Evolutionary conservation across 768 basidiomycete genomes (phyloP).

Genomic region (Mycena galericulata): DNA sequence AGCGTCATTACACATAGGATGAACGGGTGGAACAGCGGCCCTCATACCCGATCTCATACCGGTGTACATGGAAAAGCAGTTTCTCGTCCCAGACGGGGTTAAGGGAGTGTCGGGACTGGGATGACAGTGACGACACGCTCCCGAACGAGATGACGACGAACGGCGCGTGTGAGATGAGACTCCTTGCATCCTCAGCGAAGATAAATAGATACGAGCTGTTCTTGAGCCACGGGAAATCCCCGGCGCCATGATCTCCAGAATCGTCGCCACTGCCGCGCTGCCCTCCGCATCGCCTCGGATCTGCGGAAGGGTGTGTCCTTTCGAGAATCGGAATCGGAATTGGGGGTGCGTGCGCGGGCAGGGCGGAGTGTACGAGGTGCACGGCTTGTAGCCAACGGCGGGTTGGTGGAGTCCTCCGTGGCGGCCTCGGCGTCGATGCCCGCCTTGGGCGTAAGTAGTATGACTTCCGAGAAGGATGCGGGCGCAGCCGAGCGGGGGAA

Average conservation of each 20-base stretch:
- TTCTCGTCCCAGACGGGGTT: constrained; percentile 97
- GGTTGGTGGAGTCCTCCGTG: neutral
- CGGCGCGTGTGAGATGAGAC: too few relatives aligned
- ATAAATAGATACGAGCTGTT: constrained; percentile 76
- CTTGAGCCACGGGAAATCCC: constrained; percentile 85
- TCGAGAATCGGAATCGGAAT: too few relatives aligned
- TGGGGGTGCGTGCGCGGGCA: too few relatives aligned
- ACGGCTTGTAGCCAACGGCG: neutral
- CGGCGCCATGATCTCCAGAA: constrained; percentile 91
- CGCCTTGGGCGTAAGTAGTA: neutral
- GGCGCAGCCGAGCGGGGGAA: constrained; percentile 54
- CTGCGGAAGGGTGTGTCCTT: too few relatives aligned
- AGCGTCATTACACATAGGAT: neutral
- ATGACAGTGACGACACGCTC: constrained; percentile 94
- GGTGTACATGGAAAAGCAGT: constrained; percentile 92
- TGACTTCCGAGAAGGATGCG: neutral
- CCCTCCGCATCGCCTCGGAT: constrained; percentile 25
- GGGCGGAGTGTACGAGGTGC: too few relatives aligned
- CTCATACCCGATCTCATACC: constrained; percentile 78
- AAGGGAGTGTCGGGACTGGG: constrained; percentile 78
- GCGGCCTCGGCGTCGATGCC: constrained; percentile 19
- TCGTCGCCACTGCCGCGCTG: constrained; percentile 77
- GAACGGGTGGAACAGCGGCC: neutral
- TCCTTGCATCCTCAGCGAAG: too few relatives aligned
- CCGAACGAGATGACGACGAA: constrained; percentile 97